A percentile compares a stretch with the other conserved stretches of the same genome.
phyloP scores from a whole-genome alignment of 768 basidiomycete genomes.

The Fistulinella prunicolor region DNA sequence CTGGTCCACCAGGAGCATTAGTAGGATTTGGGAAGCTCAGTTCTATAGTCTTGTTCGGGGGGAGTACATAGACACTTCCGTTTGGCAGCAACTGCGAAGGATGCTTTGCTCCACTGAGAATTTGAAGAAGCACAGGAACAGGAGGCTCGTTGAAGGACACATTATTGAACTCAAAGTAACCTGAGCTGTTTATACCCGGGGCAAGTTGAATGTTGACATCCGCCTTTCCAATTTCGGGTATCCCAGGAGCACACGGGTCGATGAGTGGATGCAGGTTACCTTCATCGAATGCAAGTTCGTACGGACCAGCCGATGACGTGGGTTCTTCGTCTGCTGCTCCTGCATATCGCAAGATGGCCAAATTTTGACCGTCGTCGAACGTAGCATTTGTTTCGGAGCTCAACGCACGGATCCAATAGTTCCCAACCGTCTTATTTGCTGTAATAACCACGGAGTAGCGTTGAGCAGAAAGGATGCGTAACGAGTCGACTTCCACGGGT shows the following conservation, averaged over 20 bases:
- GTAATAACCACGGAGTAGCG: slow-evolving; percentile 44
- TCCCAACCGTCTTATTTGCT: slow-evolving; percentile 43
- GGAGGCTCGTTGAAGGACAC: slow-evolving; percentile 37
- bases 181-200: not conserved
- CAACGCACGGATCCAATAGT: slow-evolving; percentile 53
- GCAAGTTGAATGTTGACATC: slow-evolving; percentile 36
- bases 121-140: slow-evolving; percentile 56
- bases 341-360: slow-evolving; percentile 50
- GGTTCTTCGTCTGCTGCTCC: slow-evolving; percentile 46
- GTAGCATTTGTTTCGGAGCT: slow-evolving; percentile 24
- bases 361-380: slow-evolving; percentile 39
- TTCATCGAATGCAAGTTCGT: slow-evolving; percentile 36
- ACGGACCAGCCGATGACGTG: slow-evolving; percentile 27
- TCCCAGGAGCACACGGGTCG: slow-evolving; percentile 37
- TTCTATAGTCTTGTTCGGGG: slow-evolving; percentile 44
- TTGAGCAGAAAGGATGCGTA: slow-evolving; percentile 34
- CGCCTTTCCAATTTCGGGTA: slow-evolving; percentile 36
- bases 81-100: slow-evolving; percentile 48
- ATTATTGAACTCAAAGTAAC: slow-evolving; percentile 24
- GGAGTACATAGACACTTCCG: slow-evolving; percentile 47
- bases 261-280: slow-evolving; percentile 37
- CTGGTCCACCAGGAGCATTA: slow-evolving; percentile 25
- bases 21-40: slow-evolving; percentile 40
- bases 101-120: slow-evolving; percentile 49
- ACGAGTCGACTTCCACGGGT: slow-evolving; percentile 42